Evolutionary conservation across 1,139 yeast species (phyloP).

Genomic region (Diutina scorzettiae): DNA sequence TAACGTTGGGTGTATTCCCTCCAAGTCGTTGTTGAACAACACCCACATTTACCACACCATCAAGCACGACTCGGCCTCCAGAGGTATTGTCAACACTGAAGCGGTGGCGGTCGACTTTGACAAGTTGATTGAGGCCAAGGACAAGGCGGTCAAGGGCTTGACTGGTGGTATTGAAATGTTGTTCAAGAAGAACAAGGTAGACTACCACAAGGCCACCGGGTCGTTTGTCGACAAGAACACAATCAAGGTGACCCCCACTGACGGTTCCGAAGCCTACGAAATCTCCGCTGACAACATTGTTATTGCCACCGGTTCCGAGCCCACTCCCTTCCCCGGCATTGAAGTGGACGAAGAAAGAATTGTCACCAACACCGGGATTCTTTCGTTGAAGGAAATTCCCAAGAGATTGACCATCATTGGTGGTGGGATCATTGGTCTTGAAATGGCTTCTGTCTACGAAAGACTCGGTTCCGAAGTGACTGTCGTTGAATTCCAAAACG

Average conservation of each 20-base stretch:
- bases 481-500: constrained; percentile 77
- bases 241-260: constrained; percentile 73
- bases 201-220: constrained; percentile 89
- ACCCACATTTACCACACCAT: constrained; percentile 88
- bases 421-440: constrained; percentile 99
- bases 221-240: constrained; percentile 75
- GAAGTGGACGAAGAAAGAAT: constrained; percentile 95
- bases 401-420: constrained; percentile 89
- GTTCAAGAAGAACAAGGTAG: constrained; percentile 91
- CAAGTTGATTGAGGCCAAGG: constrained; percentile 86
- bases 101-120: constrained; percentile 65
- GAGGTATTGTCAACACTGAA: constrained; percentile 81
- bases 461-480: constrained; percentile 95
- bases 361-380: constrained; percentile 90
- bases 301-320: constrained; percentile 98
- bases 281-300: constrained; percentile 79
- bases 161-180: constrained; percentile 92
- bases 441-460: constrained; percentile 97
- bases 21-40: constrained; percentile 90
- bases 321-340: constrained; percentile 98
- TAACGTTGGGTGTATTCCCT: constrained; percentile 98
- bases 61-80: constrained; percentile 65
- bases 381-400: constrained; percentile 78
- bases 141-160: constrained; percentile 75
- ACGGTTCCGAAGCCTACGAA: constrained; percentile 50